Evolutionary conservation across 805 yeast species (phyloP).

Genomic region (Pichia thaimueangensis): DNA sequence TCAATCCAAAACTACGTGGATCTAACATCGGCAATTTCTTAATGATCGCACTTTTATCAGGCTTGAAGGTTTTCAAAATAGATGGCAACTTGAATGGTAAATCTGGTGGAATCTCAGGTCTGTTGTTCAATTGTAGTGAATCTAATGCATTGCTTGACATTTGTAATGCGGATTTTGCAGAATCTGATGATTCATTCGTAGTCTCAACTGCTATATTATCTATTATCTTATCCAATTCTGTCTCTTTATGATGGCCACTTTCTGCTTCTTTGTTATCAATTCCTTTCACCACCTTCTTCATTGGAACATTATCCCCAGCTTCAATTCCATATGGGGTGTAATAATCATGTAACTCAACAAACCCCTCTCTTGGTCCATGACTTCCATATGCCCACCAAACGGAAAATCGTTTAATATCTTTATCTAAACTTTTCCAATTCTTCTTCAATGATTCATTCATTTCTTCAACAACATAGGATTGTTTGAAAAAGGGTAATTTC

Average conservation of each 20-base stretch:
- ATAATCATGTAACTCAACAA: slow-evolving; percentile 40
- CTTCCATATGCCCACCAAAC: slow-evolving; percentile 63
- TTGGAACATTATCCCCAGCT: not conserved
- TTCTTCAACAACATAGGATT: slow-evolving; percentile 49
- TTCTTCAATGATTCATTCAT: slow-evolving; percentile 38
- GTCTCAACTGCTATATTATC: slow-evolving; percentile 9
- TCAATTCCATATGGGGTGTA: slow-evolving; percentile 12
- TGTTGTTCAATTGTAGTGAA: slow-evolving; percentile 11
- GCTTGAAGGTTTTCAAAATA: slow-evolving; percentile 23
- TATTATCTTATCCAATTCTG: slow-evolving; percentile 12
- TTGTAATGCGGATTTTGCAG: slow-evolving; percentile 12
- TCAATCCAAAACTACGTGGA: slow-evolving; percentile 32
- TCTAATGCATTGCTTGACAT: slow-evolving; percentile 8
- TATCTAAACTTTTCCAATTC: slow-evolving; percentile 49
- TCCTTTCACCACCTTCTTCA: not conserved
- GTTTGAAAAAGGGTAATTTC: slow-evolving; percentile 42
- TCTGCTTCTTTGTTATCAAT: not conserved
- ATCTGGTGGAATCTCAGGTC: slow-evolving; percentile 43
- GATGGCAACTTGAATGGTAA: slow-evolving; percentile 48
- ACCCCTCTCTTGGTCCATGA: slow-evolving; percentile 62
- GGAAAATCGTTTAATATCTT: slow-evolving; percentile 46
- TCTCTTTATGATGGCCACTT: not conserved
- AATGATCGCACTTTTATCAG: slow-evolving; percentile 26
- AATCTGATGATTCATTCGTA: slow-evolving; percentile 3
- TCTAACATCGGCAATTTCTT: slow-evolving; percentile 33